Evolutionary conservation across 1,284 basidiomycete genomes (phyloP).

Genomic region (Cutaneotrichosporon cyanovorans): DNA sequence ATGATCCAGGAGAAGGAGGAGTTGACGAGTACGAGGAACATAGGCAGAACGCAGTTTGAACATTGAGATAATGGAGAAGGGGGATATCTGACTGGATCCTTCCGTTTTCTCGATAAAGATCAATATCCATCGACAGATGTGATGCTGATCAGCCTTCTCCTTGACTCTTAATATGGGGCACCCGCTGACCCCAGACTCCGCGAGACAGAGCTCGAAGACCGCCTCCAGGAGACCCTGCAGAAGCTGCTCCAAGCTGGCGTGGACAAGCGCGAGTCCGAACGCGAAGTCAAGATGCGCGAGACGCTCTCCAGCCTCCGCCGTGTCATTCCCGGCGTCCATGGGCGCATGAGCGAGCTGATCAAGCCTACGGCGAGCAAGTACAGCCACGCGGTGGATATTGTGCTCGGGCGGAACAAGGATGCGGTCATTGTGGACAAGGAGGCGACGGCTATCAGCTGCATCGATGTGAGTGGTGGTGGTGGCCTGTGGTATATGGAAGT

Average conservation of each 20-base stretch:
- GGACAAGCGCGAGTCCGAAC: conserved; percentile 75
- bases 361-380: conserved; percentile 90
- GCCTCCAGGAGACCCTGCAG: conserved; percentile 71
- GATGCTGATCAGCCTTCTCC: conserved; percentile 9
- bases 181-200: too few species aligned
- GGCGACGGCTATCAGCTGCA: conserved; percentile 94
- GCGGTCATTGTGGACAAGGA: conserved; percentile 94
- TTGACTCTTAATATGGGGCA: too few species aligned
- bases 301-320: conserved; percentile 73
- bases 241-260: conserved; percentile 82
- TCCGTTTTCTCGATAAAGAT: too few species aligned
- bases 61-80: too few species aligned
- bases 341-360: conserved; percentile 85
- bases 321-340: conserved; percentile 83
- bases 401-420: conserved; percentile 89
- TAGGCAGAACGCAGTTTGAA: too few species aligned
- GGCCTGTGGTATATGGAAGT: too few species aligned
- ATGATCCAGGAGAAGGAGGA: too few species aligned
- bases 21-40: too few species aligned
- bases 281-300: conserved; percentile 77
- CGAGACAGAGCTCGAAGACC: conserved; percentile 83
- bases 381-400: conserved; percentile 86
- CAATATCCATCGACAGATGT: too few species aligned
- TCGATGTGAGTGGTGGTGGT: conserved; percentile 50
- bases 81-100: too few species aligned